Evolutionary conservation across 2,329 filamentous ascomycete species (phyloP), one percentile per base, ranked within the genome.

Genomic region (Apiospora malaysiana): DNA sequence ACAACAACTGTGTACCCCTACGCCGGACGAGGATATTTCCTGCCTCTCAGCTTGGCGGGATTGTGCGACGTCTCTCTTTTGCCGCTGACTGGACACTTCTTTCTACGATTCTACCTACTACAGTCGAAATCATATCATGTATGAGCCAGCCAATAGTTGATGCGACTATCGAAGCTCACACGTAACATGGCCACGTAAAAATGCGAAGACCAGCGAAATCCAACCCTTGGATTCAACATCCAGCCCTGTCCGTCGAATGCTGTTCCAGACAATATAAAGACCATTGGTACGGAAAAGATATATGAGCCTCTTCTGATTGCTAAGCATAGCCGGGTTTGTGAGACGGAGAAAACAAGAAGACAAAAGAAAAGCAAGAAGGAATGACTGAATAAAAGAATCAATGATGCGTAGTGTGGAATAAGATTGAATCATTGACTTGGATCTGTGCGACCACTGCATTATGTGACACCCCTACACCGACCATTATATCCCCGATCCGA

Each of bases 401-500:
- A 59, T 37, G 25, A 59, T 59, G 51, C 32, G 23, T 16, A 51
- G 23, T 21, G 25, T 32, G 32, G 10, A 32, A 18, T 32, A 59
- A 37, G 51, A 59, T 59, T 37, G 51, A 37, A 59, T 37, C 51
- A 37, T 7, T n/a, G 27, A n/a, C 27, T 37, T 37, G 16, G 51
- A 27, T n/a, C 27, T 63, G 56, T 63, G 10, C 32, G 56, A 23
- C 56, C 51, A 37, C 16, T 42, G 4, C 42, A 45, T 14, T 6
- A 40, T 63, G 56, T 63, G 56, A 63, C 56, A 63, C 56, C 21
- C 32, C n/a, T 63, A 40, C 56, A 14, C 32, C 56, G 32, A 63
- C 32, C 56, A 40, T 40, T 63, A 63, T 63, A 63, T 40, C 32
- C 56, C 56, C 56, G 56, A 63, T 40, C 56, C 56, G 40, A 63